phyloP scores from a whole-genome alignment of 257 asterid genomes.

The Nicotiana benthamiana region DNA sequence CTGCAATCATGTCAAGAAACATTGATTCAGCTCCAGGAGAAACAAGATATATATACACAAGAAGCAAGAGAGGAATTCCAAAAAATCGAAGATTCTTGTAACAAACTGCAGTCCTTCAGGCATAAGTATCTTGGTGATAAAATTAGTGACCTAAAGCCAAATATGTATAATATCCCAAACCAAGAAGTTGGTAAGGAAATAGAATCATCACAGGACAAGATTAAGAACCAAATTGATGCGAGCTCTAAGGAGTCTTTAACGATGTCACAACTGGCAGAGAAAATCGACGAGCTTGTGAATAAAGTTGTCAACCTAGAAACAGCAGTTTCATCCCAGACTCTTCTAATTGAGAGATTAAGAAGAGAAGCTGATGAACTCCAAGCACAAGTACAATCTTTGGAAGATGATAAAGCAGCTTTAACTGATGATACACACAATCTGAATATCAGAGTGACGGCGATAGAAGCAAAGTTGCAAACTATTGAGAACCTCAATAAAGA shows the following conservation, averaged over 20 bases:
- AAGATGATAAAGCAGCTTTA: conserved; percentile 42
- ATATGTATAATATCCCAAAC: neutral
- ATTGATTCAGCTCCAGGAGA: conserved; percentile 44
- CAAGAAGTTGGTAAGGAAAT: conserved; percentile 13
- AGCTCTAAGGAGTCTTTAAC: conserved; percentile 30
- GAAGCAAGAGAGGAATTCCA: conserved; percentile 53
- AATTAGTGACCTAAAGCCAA: conserved; percentile 12
- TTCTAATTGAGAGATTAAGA: conserved; percentile 39
- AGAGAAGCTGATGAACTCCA: conserved; percentile 45
- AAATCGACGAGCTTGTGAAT: conserved; percentile 43
- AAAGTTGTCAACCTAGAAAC: conserved; percentile 51
- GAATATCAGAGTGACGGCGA: conserved; percentile 42
- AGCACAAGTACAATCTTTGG: conserved; percentile 42
- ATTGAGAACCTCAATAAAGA: conserved; percentile 46
- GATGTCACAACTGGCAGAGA: conserved; percentile 44
- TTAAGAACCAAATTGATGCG: conserved; percentile 18
- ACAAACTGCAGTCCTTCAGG: conserved; percentile 33
- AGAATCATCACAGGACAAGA: conserved; percentile 13
- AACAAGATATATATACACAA: conserved; percentile 37
- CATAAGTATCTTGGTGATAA: conserved; percentile 16
- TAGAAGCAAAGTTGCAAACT: conserved; percentile 53
- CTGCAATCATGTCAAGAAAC: conserved; percentile 71
- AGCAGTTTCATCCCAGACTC: conserved; percentile 47
- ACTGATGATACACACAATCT: conserved; percentile 25
- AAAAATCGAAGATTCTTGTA: conserved; percentile 50